Conservation (phyloP, 78 protist genomes). For the Paratrimastix pyriformis region DNA sequence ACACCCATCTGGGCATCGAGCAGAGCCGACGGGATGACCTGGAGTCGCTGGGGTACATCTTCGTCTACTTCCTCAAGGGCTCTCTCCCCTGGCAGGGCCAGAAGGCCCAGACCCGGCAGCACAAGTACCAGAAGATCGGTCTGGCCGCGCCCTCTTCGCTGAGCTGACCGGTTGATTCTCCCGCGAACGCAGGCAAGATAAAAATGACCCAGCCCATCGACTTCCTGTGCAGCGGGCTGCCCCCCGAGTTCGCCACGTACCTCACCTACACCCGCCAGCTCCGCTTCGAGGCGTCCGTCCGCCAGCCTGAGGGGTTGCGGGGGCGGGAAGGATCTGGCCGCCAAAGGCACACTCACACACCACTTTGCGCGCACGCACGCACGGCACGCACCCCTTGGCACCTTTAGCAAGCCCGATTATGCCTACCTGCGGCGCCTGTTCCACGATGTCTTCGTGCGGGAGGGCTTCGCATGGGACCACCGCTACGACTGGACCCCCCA, state of each 20-base stretch:
- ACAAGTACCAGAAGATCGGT: constrained; percentile 89
- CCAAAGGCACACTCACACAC: no score
- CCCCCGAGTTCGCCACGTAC: constrained; percentile 42
- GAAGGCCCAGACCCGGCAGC: constrained; percentile 77
- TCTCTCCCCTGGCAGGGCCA: constrained; percentile 96
- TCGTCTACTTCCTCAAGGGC: constrained; percentile 83
- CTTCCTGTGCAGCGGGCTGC: no score
- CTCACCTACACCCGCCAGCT: constrained; percentile 50
- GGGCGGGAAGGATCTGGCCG: no score
- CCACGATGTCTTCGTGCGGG: constrained; percentile 53
- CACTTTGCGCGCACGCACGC: no score
- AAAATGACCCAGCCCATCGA: no score
- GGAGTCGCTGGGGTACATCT: constrained; percentile 84
- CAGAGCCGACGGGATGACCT: constrained; percentile 66
- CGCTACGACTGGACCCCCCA: constrained; percentile 76
- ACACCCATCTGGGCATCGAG: constrained; percentile 82
- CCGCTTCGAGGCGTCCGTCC: constrained; percentile 53
- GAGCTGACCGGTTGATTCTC: no score
- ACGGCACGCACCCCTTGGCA: no score
- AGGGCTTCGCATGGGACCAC: constrained; percentile 59
- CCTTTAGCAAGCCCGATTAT: constrained; percentile 87
- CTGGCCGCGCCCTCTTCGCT: no score
- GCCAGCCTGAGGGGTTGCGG: no score
- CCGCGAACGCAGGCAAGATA: no score
- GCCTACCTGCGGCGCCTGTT: constrained; percentile 74